Evolutionary conservation across 75 land plant species (phyloP).

Genomic region (Selaginella tamariscina): DNA sequence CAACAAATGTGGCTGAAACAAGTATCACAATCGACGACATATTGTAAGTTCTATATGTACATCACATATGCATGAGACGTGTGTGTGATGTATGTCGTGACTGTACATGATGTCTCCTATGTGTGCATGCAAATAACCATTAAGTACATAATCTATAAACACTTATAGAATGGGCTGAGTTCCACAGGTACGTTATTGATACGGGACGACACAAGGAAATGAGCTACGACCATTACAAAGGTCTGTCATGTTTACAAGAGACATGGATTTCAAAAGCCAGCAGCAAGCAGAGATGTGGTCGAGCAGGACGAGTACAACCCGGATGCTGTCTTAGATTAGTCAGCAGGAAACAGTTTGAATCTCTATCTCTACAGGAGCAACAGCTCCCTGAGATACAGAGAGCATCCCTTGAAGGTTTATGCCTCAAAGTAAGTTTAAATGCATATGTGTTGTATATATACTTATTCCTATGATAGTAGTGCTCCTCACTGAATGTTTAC

Average conservation of each 20-base stretch:
- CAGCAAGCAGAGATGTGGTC: constrained; percentile 20
- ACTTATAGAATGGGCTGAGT: too few species aligned
- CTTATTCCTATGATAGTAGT: too few species aligned
- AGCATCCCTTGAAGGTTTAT: constrained; percentile 22
- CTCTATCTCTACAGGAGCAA: constrained; percentile 17
- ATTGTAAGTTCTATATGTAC: constrained; percentile 17
- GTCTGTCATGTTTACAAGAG: constrained; percentile 28
- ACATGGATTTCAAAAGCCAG: constrained; percentile 23
- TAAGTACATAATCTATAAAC: too few species aligned
- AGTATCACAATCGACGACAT: constrained; percentile 30
- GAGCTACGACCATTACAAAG: constrained; percentile 31
- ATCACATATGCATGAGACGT: neutral
- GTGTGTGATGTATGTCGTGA: neutral
- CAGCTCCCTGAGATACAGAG: constrained; percentile 27
- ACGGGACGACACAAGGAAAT: constrained; percentile 33
- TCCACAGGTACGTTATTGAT: constrained; percentile 30
- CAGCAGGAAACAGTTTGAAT: constrained; percentile 16
- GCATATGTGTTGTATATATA: too few species aligned
- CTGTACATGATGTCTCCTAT: too few species aligned
- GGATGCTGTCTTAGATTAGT: constrained; percentile 17
- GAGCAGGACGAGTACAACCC: constrained; percentile 24
- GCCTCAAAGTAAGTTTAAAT: constrained; percentile 17
- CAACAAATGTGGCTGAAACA: constrained; percentile 32
- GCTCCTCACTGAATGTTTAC: too few species aligned
- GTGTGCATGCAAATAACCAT: too few species aligned